Conservation (phyloP, 129 eudicot species). For the Chrysanthemum makinoi region DNA sequence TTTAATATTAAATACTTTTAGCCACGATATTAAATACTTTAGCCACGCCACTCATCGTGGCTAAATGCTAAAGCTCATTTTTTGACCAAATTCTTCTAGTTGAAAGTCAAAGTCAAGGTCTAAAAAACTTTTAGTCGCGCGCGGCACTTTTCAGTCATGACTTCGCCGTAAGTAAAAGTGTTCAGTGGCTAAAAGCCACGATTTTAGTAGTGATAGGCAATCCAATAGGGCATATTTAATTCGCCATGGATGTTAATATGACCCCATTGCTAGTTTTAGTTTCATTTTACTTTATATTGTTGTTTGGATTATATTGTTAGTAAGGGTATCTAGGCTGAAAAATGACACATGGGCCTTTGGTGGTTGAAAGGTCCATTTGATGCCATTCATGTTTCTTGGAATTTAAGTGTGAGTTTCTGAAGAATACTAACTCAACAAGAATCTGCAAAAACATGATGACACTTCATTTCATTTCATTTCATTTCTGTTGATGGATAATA, state of each 20-base stretch:
- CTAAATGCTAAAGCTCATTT: too few relatives aligned
- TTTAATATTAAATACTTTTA: too few relatives aligned
- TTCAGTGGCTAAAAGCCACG: too few relatives aligned
- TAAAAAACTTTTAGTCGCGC: too few relatives aligned
- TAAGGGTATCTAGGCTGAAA: conserved; percentile 3
- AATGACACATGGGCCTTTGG: conserved; percentile 24
- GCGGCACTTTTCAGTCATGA: too few relatives aligned
- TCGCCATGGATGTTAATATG: not conserved
- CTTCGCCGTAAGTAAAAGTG: too few relatives aligned
- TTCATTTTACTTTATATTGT: not conserved
- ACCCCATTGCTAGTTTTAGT: not conserved
- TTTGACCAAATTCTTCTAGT: too few relatives aligned
- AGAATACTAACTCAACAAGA: conserved; percentile 11
- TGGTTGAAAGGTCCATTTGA: conserved; percentile 34
- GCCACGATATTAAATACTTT: too few relatives aligned
- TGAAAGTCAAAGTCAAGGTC: too few relatives aligned
- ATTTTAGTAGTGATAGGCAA: too few relatives aligned
- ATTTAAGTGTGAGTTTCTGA: conserved; percentile 22
- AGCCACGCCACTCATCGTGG: too few relatives aligned
- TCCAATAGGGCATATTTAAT: not conserved
- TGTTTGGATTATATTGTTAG: conserved; percentile 23
- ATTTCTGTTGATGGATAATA: conserved; percentile 30
- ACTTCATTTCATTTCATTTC: conserved; percentile 19
- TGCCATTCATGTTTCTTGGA: conserved; percentile 28
- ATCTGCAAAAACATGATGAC: conserved; percentile 24